A percentile compares a stretch with the other conserved stretches of the same genome.
phyloP scores from a whole-genome alignment of 345 rosid genomes.

The Pugionium cornutum region DNA sequence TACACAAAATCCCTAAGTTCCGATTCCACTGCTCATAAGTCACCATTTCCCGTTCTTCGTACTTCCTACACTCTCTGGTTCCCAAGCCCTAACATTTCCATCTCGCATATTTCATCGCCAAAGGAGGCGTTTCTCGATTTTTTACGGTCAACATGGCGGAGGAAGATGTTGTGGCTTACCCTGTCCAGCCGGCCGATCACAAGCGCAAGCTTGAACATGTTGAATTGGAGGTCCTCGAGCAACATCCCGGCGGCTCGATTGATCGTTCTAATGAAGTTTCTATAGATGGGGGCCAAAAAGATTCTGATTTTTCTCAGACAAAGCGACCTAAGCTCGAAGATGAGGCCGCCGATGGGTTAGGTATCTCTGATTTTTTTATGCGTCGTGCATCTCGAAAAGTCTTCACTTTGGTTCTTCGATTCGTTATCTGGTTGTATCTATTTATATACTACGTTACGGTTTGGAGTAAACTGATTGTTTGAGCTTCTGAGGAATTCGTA shows the following conservation, averaged over 20 bases:
- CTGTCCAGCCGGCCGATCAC: conserved; percentile 52
- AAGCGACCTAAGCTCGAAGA: conserved; percentile 60
- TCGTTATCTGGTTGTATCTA: neutral
- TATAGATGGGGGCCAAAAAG: conserved; percentile 26
- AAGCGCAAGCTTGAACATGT: conserved; percentile 73
- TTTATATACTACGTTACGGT: neutral
- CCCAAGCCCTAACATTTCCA: conserved; percentile 25
- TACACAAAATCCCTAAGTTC: neutral
- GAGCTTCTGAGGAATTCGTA: neutral
- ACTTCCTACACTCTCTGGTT: neutral
- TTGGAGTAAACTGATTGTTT: neutral
- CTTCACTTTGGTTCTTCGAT: conserved; percentile 3
- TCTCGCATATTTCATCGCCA: conserved; percentile 27
- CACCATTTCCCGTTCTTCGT: conserved; percentile 1
- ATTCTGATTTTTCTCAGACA: conserved; percentile 44
- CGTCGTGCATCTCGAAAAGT: neutral
- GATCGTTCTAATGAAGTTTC: conserved; percentile 29
- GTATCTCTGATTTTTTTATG: conserved; percentile 37
- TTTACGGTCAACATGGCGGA: conserved; percentile 54
- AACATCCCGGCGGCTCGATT: neutral
- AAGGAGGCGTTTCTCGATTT: neutral
- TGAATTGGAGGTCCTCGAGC: conserved; percentile 44
- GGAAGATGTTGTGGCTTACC: conserved; percentile 48
- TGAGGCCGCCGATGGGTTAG: conserved; percentile 47
- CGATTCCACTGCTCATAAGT: neutral